Percentiles rank a stretch among this genome's conserved stretches.
These are phyloP conservation scores for Pseudogymnoascus sp. DNA, from an alignment of 2,329 filamentous ascomycete genomes.

Conservation along the genomic window DNA sequence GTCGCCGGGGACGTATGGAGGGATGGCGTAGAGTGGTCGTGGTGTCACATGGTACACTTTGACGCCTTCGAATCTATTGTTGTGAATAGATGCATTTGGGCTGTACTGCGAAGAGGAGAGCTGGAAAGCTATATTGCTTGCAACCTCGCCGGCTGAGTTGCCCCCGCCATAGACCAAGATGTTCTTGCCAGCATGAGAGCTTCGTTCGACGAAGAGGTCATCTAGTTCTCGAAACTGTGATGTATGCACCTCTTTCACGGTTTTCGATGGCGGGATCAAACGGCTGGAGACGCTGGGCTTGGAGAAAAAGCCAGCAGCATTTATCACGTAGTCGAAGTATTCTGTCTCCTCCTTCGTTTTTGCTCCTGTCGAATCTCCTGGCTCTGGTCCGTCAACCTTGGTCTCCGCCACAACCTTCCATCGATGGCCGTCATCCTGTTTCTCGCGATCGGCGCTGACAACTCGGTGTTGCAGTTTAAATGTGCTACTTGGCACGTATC, in stretches of 20 bases:
- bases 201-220: neutral
- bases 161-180: conserved; percentile 10
- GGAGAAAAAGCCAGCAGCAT: neutral
- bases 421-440: neutral
- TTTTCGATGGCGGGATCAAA: neutral
- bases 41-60: neutral
- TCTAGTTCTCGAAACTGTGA: neutral
- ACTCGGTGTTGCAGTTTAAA: neutral
- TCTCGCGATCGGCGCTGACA: neutral
- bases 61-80: neutral
- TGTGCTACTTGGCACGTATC: neutral
- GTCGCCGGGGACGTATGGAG: neutral
- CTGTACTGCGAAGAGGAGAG: conserved; percentile 31
- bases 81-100: neutral
- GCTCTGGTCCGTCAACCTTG: neutral
- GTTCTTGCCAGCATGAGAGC: neutral
- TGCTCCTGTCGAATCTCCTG: neutral
- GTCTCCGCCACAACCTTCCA: neutral
- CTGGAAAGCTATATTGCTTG: conserved; percentile 24
- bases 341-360: neutral
- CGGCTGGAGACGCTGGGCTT: neutral
- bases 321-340: conserved; percentile 2
- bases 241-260: neutral
- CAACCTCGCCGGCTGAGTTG: conserved; percentile 12
- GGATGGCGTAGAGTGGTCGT: neutral